These are phyloP conservation scores for Apiosordaria backusii DNA, from an alignment of 495 filamentous ascomycete species.

Conservation along the genomic window DNA sequence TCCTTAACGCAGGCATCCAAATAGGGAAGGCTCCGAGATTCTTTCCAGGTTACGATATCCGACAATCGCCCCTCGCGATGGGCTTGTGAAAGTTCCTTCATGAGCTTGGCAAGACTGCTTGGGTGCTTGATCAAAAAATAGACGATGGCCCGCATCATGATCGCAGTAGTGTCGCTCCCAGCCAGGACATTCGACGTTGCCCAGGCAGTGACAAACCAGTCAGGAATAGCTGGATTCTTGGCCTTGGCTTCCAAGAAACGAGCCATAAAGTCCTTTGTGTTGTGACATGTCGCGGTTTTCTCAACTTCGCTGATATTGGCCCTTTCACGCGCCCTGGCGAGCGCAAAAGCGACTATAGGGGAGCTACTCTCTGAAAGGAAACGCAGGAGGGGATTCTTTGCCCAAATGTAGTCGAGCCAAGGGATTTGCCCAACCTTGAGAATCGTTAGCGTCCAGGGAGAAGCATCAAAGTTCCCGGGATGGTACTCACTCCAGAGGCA, in stretches of 20 bases:
- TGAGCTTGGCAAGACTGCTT: conserved; percentile 48
- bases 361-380: conserved; percentile 10
- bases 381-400: conserved; percentile 13
- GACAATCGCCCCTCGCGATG: conserved; percentile 24
- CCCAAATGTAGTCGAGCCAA: conserved; percentile 14
- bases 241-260: conserved; percentile 13
- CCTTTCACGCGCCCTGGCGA: conserved; percentile 14
- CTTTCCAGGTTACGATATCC: conserved; percentile 35
- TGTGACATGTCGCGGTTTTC: neutral
- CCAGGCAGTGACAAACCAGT: conserved; percentile 36
- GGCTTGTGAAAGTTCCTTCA: conserved; percentile 49
- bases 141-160: conserved; percentile 54
- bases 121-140: conserved; percentile 48
- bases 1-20: conserved; percentile 54
- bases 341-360: conserved; percentile 10
- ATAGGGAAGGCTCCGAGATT: conserved; percentile 42
- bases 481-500: neutral
- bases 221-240: conserved; percentile 5
- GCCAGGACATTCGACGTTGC: conserved; percentile 50
- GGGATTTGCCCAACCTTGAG: conserved; percentile 17
- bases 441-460: neutral
- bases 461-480: neutral
- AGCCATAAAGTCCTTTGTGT: conserved; percentile 19
- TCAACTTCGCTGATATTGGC: neutral
- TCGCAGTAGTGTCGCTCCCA: conserved; percentile 61